A percentile compares a stretch with the other conserved stretches of the same genome.
These are phyloP conservation scores for Raffaelea albimanens DNA, from an alignment of 2,329 filamentous ascomycete species.

Conservation along the genomic window DNA sequence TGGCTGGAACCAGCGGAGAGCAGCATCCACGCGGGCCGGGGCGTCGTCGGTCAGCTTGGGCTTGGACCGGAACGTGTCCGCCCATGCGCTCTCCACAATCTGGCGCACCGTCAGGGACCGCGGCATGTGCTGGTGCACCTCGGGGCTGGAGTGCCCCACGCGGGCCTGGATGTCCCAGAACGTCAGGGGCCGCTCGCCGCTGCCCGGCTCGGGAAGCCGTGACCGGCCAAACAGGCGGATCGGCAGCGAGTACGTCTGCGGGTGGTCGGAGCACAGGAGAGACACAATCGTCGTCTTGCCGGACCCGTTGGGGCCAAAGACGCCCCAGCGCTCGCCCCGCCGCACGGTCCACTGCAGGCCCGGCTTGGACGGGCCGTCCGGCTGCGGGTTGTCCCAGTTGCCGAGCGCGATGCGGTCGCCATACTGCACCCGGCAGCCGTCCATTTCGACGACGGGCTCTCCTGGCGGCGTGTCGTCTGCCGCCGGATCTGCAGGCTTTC, in stretches of 20 bases:
- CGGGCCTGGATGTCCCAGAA: conserved; percentile 87
- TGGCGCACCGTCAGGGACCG: conserved; percentile 62
- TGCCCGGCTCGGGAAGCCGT: conserved; percentile 59
- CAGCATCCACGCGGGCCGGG: conserved; percentile 53
- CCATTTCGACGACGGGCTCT: conserved; percentile 76
- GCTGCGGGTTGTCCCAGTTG: conserved; percentile 59
- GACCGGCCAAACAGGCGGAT: conserved; percentile 78
- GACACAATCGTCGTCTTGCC: conserved; percentile 94
- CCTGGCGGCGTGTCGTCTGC: conserved; percentile 33
- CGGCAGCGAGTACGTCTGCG: conserved; percentile 83
- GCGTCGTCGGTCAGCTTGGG: conserved; percentile 54
- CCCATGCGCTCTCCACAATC: conserved; percentile 78
- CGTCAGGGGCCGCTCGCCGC: conserved; percentile 56
- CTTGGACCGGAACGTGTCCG: conserved; percentile 70
- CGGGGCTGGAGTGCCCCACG: conserved; percentile 88
- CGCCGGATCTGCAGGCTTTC: no score
- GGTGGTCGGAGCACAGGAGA: conserved; percentile 89
- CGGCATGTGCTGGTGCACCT: conserved; percentile 90
- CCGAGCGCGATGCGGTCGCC: conserved; percentile 69
- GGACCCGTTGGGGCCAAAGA: conserved; percentile 89
- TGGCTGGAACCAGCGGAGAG: conserved; percentile 65
- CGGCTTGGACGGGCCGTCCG: conserved; percentile 38
- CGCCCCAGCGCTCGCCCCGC: conserved; percentile 78
- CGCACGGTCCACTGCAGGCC: conserved; percentile 79
- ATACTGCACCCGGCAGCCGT: conserved; percentile 74